Conservation (phyloP, 2,329 filamentous ascomycete species). For the Didymella arachidicola region DNA sequence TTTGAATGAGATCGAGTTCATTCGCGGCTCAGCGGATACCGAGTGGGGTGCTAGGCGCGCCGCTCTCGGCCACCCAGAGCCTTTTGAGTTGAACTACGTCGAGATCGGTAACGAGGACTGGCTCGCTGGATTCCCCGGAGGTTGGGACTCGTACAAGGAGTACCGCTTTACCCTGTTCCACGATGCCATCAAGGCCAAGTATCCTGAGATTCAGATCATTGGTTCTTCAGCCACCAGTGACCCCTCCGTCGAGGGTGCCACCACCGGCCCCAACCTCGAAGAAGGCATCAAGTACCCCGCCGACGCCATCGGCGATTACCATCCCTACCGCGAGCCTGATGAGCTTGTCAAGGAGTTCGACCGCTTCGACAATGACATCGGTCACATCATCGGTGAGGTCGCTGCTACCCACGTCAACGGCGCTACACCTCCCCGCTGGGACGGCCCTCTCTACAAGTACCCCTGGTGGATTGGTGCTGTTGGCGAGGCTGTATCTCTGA, state of each 20-base stretch:
- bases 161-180: conserved; percentile 48
- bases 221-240: conserved; percentile 43
- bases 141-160: conserved; percentile 39
- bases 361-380: conserved; percentile 53
- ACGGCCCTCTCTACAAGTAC: conserved; percentile 33
- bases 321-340: conserved; percentile 55
- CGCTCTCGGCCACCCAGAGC: conserved; percentile 48
- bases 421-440: conserved; percentile 35
- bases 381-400: conserved; percentile 48
- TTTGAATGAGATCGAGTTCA: conserved; percentile 49
- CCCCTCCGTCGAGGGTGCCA: conserved; percentile 39
- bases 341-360: conserved; percentile 54
- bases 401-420: conserved; percentile 46
- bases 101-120: conserved; percentile 53
- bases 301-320: conserved; percentile 48
- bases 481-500: conserved; percentile 69
- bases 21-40: conserved; percentile 39
- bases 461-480: conserved; percentile 64
- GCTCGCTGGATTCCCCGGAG: conserved; percentile 42
- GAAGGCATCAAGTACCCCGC: conserved; percentile 33
- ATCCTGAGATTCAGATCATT: conserved; percentile 49
- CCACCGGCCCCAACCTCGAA: conserved; percentile 46
- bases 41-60: conserved; percentile 48
- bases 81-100: conserved; percentile 49
- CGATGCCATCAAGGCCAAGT: conserved; percentile 44